phyloP scores from a whole-genome alignment of 2,329 filamentous ascomycete species.

The Trichoderma aggressivum region DNA sequence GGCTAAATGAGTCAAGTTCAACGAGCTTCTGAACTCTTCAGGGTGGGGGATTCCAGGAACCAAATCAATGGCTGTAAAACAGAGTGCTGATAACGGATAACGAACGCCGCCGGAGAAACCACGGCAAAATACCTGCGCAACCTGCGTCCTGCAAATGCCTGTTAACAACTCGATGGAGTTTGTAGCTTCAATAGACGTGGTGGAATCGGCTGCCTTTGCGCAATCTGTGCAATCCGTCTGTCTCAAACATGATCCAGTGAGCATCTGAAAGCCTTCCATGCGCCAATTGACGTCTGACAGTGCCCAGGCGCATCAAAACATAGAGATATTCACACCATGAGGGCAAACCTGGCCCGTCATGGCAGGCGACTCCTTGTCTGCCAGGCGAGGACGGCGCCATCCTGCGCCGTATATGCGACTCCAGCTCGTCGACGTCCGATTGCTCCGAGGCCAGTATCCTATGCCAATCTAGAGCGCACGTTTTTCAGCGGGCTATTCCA shows the following conservation, averaged over 20 bases:
- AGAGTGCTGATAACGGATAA: not conserved
- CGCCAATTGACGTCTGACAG: constrained; percentile 17
- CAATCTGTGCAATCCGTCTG: not conserved
- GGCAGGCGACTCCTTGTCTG: constrained; percentile 40
- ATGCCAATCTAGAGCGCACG: constrained; percentile 34
- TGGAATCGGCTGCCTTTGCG: constrained; percentile 4
- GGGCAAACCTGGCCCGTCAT: constrained; percentile 45
- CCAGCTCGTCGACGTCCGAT: constrained; percentile 29
- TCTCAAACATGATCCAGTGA: constrained; percentile 18
- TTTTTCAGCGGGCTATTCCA: constrained; percentile 61
- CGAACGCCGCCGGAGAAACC: not conserved
- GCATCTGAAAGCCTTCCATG: not conserved
- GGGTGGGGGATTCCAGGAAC: not conserved
- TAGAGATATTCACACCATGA: constrained; percentile 38
- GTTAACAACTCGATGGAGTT: not conserved
- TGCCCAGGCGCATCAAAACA: constrained; percentile 22
- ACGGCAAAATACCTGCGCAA: constrained; percentile 1
- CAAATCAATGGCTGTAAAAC: not conserved
- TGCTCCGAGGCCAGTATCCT: constrained; percentile 23
- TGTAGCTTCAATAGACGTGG: not conserved
- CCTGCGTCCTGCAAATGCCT: not conserved
- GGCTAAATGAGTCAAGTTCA: not conserved
- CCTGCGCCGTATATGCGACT: constrained; percentile 33
- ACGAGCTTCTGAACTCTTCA: not conserved
- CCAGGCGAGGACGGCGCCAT: constrained; percentile 33